Evolutionary conservation across 345 rosid genomes (phyloP), one percentile per base, ranked within the genome.

Genomic region (Lepidium sativum): DNA sequence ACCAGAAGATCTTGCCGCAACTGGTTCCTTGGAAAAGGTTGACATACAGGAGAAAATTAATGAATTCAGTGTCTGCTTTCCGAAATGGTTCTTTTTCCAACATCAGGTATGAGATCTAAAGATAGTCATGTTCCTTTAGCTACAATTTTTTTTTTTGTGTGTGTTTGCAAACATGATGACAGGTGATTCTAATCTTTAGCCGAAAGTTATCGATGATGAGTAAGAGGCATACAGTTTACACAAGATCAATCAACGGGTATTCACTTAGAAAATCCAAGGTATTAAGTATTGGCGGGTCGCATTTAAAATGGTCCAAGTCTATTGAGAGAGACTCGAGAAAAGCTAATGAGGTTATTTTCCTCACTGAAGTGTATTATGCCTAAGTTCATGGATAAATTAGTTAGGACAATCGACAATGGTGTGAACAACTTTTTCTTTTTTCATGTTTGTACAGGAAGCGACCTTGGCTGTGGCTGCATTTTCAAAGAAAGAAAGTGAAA

Each of bases 221-320:
- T 73, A 82, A 80, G 79, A 86, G 95, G 77, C 86, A 86, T 47
- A 74, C 97, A 9, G 74, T 88, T 54, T 94, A 90, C 79, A 84
- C 85, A 54, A 83, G 95, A 79, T 90, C 99, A 70, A 80, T 60
- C 47, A 86, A 80, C 78, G 97, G 97, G 35, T 86, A 80, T 75
- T 90, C 99, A 16, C 94, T 90, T 69, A 71, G 80, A 69, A 90
- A 85, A 78, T 86, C 96, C 51, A 88, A 94, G 85, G 96, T 94
- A 29, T 68, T 86, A 67, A 83, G 97, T 78, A 82, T 94, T 70
- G 96, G 88, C 29, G 95, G 99, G 39, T 74, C 92, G 39, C 89
- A 86, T 80, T 81, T 94, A 75, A 94, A 86, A 77, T 92, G 97
- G 99, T 92, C 97, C 59, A 82, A 89, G 80, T 89, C 97, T 65